Conservation (phyloP, 176 grass and related monocot genomes). For the Puccinellia tenuiflora region DNA sequence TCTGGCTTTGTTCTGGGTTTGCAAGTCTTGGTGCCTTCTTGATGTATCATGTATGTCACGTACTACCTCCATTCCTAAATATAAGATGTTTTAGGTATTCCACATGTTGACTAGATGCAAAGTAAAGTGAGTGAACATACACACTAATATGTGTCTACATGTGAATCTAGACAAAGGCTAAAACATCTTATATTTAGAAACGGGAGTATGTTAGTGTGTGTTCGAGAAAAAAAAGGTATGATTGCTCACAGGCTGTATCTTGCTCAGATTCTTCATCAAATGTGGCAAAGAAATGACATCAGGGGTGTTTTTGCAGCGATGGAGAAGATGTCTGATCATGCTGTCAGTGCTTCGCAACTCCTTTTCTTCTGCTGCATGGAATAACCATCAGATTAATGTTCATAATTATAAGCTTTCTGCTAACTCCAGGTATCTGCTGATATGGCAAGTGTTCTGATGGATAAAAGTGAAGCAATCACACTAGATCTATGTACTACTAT, state of each 20-base stretch:
- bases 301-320: conserved; percentile 69
- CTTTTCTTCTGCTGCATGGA: background rate
- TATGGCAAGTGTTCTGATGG: conserved; percentile 67
- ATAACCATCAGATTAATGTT: background rate
- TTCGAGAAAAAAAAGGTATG: background rate
- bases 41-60: too few relatives aligned
- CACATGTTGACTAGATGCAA: too few relatives aligned
- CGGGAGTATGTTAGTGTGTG: too few relatives aligned
- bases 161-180: too few relatives aligned
- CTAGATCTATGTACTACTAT: conserved; percentile 84
- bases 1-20: background rate
- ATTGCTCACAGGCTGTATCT: background rate
- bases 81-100: too few relatives aligned
- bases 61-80: too few relatives aligned
- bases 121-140: too few relatives aligned
- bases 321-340: conserved; percentile 94
- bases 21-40: background rate
- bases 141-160: too few relatives aligned
- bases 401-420: conserved; percentile 17
- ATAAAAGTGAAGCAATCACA: conserved; percentile 75
- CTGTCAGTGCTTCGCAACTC: conserved; percentile 42
- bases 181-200: too few relatives aligned
- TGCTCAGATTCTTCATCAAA: conserved; percentile 75
- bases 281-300: conserved; percentile 88
- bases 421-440: conserved; percentile 76